Conservation (phyloP, 2,329 filamentous ascomycete genomes). For the Hypoxylon sp. region DNA sequence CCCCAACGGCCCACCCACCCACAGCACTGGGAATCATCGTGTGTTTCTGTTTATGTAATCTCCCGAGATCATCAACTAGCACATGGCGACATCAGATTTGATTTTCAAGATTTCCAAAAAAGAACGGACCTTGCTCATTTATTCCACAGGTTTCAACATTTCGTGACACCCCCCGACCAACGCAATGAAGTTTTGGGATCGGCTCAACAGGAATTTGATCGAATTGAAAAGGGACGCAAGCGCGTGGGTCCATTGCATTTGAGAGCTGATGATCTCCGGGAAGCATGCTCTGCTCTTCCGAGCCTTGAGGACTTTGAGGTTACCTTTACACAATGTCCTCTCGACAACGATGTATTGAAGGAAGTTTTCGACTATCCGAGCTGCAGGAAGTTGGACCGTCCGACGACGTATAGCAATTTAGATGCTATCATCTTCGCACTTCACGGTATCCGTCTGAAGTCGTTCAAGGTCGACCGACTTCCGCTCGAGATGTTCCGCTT, state of each 20-base stretch:
- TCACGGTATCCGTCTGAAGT: conserved; percentile 48
- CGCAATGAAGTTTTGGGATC: conserved; percentile 47
- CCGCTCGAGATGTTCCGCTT: conserved; percentile 54
- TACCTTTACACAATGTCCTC: conserved; percentile 53
- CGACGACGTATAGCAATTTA: conserved; percentile 51
- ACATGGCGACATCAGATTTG: conserved; percentile 9
- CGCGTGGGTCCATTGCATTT: conserved; percentile 49
- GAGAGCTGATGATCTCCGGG: conserved; percentile 48
- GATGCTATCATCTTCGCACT: conserved; percentile 52
- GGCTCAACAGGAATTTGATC: conserved; percentile 50
- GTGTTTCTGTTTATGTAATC: conserved; percentile 6
- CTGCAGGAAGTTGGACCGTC: conserved; percentile 52
- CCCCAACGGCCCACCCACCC: no score
- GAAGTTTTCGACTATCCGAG: conserved; percentile 51
- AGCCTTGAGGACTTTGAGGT: conserved; percentile 53
- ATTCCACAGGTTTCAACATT: conserved; percentile 48
- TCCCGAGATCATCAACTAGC: conserved; percentile 12
- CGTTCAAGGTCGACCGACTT: conserved; percentile 54
- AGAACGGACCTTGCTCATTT: conserved; percentile 24
- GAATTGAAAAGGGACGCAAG: conserved; percentile 48
- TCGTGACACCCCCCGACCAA: conserved; percentile 50
- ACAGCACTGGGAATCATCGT: no score
- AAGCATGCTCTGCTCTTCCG: conserved; percentile 51
- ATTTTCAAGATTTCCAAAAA: background rate
- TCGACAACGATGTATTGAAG: conserved; percentile 49